Evolutionary conservation across 2,329 filamentous ascomycete genomes (phyloP).

Genomic region (Venturia effusa): DNA sequence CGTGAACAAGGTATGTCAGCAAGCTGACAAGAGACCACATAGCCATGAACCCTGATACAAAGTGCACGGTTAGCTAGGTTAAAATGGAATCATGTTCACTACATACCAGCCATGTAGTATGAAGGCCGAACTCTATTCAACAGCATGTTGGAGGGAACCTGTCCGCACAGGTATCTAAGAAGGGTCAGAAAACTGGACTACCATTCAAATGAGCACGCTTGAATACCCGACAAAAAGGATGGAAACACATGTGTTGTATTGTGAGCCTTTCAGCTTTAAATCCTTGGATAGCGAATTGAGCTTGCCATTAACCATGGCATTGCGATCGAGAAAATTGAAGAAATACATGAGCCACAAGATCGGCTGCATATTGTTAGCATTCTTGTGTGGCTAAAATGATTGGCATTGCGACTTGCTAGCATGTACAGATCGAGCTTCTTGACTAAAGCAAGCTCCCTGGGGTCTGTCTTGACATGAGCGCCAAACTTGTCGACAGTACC

Average conservation of each 20-base stretch:
- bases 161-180: conserved; percentile 47
- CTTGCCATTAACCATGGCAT: neutral
- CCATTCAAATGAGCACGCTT: neutral
- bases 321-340: conserved; percentile 8
- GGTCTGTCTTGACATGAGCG: conserved; percentile 7
- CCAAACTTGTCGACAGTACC: conserved; percentile 10
- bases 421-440: conserved; percentile 6
- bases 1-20: conserved; percentile 37
- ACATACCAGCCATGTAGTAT: conserved; percentile 38
- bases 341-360: conserved; percentile 6
- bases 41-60: conserved; percentile 23
- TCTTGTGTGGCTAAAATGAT: neutral
- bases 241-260: conserved; percentile 6
- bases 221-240: conserved; percentile 4
- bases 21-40: conserved; percentile 30
- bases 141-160: conserved; percentile 50
- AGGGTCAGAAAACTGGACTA: neutral
- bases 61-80: neutral
- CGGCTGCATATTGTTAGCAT: neutral
- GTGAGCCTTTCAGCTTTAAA: neutral
- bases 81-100: neutral
- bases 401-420: neutral
- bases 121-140: conserved; percentile 38
- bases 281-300: neutral
- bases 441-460: conserved; percentile 3